Base-by-base conservation (phyloP, 441 rosid genomes). In the Aquilaria agallochum region DNA sequence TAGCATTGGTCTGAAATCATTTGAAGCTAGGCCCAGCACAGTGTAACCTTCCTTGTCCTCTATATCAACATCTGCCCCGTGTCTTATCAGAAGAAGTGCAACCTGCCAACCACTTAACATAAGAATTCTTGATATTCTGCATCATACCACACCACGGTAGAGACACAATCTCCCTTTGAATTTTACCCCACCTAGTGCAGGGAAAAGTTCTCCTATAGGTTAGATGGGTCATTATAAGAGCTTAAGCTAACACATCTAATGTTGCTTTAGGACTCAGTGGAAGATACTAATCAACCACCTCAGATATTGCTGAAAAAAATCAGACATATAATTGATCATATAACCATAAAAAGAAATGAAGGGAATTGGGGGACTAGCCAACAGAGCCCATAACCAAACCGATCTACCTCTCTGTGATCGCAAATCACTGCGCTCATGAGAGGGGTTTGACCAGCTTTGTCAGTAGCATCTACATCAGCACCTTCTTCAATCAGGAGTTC, bases 21-120 rank as follows among this genome's bases (percentile, higher is more conserved):
- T 51, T 2, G 95, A 77, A 65, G 98, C 93, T 72, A 83, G 89
- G 27, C 97, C 97, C 12, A 93, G 86, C 64, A 90, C 97, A 3
- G 97, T 88, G 85, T 85, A 93, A 0, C 97, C 95, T 79, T 90
- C 96, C 59, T 85, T 90, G 78, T 90, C 98, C 80, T 87, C 95
- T 64, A 77, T 74, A 57, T 89, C 95, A 1, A 94, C 89, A 67
- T 94, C 92, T 53, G 93, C 95, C 69, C 97, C 98, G 73, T 90
- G 92, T 72, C 98, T 77, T 67, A 90, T 72, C 62, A 88, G 80
- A 10, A 94, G 85, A 58, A 90, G 77, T 30, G 97, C 92, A n/a
- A 87, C 95, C 98, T 94, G 65, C 52, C 55, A 55, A 67, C 60
- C 55, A 77, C 5, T 40, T 8, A 54, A 45, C 31, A 69, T n/a